A percentile compares a stretch with the other conserved stretches of the same genome.
Evolutionary conservation across 345 rosid species (phyloP).

Genomic region (Firmiana major): DNA sequence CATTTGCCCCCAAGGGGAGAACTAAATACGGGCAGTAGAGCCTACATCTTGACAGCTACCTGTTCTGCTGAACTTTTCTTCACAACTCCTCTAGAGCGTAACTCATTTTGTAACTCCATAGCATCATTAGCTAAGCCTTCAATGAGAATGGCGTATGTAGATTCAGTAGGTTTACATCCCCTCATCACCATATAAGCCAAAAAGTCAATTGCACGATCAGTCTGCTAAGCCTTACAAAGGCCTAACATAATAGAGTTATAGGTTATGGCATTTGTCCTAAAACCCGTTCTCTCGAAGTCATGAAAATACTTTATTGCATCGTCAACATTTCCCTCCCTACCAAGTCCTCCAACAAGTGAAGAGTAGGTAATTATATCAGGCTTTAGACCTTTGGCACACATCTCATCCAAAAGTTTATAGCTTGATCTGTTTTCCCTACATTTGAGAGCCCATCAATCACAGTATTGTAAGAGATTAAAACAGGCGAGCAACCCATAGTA

Average conservation of each 20-base stretch:
- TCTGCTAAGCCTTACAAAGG: conserved; percentile 68
- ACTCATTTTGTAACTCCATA: conserved; percentile 54
- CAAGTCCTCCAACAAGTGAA: no score
- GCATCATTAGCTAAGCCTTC: conserved; percentile 87
- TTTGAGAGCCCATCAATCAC: conserved; percentile 81
- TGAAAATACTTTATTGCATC: conserved; percentile 70
- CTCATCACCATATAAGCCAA: conserved; percentile 70
- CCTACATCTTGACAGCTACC: conserved; percentile 60
- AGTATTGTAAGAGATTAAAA: conserved; percentile 69
- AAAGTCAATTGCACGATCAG: conserved; percentile 78
- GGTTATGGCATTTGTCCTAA: conserved; percentile 59
- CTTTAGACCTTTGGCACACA: no score
- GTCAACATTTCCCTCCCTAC: conserved; percentile 76
- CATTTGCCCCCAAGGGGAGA: conserved; percentile 1
- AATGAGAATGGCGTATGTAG: conserved; percentile 72
- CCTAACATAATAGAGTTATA: conserved; percentile 74
- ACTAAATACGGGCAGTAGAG: not conserved
- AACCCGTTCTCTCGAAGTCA: conserved; percentile 63
- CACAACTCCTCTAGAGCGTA: conserved; percentile 67
- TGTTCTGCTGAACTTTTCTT: conserved; percentile 67
- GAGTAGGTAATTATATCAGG: no score
- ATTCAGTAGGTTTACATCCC: conserved; percentile 75
- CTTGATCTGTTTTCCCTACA: conserved; percentile 74
- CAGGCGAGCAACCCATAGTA: conserved; percentile 74
- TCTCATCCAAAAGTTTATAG: no score